Evolutionary conservation across 2,329 filamentous ascomycete species (phyloP).

Genomic region (Aspergillus ibericus): DNA sequence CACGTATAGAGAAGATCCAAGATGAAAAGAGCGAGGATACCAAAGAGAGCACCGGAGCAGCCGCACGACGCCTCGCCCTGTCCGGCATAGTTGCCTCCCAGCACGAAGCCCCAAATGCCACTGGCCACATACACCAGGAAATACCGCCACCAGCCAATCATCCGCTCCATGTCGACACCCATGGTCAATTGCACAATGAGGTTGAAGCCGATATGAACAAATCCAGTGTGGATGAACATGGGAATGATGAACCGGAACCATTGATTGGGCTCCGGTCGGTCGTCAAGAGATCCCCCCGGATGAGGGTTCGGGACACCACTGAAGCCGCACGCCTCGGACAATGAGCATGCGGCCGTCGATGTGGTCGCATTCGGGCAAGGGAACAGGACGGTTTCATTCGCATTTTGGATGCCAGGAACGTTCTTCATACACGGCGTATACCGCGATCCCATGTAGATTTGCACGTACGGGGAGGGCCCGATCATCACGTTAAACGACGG

Average conservation of each 20-base stretch:
- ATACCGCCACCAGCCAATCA: slow-evolving; percentile 86
- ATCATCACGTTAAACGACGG: slow-evolving; percentile 97
- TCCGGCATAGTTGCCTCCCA: slow-evolving; percentile 90
- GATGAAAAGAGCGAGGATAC: slow-evolving; percentile 82
- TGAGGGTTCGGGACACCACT: slow-evolving; percentile 69
- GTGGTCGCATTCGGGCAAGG: slow-evolving; percentile 80
- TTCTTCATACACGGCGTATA: slow-evolving; percentile 96
- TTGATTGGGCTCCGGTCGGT: slow-evolving; percentile 73
- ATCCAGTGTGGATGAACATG: slow-evolving; percentile 90
- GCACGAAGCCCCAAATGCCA: slow-evolving; percentile 93
- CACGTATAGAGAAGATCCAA: slow-evolving; percentile 93
- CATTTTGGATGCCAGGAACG: slow-evolving; percentile 43
- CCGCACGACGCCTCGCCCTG: slow-evolving; percentile 80
- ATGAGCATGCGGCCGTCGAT: slow-evolving; percentile 62
- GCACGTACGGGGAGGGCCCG: slow-evolving; percentile 81
- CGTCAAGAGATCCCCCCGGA: slow-evolving; percentile 50
- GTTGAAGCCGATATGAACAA: slow-evolving; percentile 96
- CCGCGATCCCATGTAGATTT: slow-evolving; percentile 95
- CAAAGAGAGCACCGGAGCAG: slow-evolving; percentile 87
- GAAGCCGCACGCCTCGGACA: slow-evolving; percentile 83
- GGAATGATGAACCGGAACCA: slow-evolving; percentile 97
- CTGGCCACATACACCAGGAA: slow-evolving; percentile 84
- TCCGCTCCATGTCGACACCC: slow-evolving; percentile 86
- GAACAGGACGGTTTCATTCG: slow-evolving; percentile 51
- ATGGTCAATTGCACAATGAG: slow-evolving; percentile 86